Evolutionary conservation across 257 asterid genomes (phyloP).

Genomic region (Salvia miltiorrhiza): DNA sequence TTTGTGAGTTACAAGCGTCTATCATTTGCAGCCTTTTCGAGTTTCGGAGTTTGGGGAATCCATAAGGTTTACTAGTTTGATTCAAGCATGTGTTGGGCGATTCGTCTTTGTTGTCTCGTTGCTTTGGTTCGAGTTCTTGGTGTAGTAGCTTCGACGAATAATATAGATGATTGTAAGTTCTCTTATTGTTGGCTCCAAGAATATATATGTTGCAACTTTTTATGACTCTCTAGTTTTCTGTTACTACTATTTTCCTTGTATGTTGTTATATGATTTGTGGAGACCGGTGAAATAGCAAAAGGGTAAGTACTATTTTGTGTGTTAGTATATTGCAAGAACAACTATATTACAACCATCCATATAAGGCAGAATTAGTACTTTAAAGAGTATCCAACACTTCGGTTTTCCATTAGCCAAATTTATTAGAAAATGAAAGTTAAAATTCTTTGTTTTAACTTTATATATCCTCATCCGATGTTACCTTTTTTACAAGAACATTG

Average conservation of each 20-base stretch:
- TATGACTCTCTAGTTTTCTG: not conserved
- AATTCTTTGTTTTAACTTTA: not conserved
- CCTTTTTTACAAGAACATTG: not conserved
- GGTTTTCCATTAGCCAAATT: no score
- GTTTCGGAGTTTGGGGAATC: not conserved
- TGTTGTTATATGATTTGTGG: not conserved
- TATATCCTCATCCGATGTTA: not conserved
- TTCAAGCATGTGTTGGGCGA: conserved; percentile 30
- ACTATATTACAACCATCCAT: not conserved
- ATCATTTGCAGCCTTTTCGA: not conserved
- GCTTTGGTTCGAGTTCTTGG: conserved; percentile 36
- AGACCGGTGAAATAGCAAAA: no score
- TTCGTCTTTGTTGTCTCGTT: conserved; percentile 35
- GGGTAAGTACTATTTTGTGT: no score
- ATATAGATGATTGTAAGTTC: conserved; percentile 56
- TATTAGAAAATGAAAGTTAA: no score
- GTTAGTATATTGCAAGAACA: not conserved
- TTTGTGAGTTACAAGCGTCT: not conserved
- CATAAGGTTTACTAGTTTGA: conserved; percentile 13
- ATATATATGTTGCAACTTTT: not conserved
- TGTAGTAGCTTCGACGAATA: conserved; percentile 45
- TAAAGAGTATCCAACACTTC: not conserved
- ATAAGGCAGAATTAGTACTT: not conserved
- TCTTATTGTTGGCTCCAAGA: not conserved
- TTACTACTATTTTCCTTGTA: not conserved